phyloP scores from a whole-genome alignment of 768 basidiomycete species.

The Russula dissimulans region DNA sequence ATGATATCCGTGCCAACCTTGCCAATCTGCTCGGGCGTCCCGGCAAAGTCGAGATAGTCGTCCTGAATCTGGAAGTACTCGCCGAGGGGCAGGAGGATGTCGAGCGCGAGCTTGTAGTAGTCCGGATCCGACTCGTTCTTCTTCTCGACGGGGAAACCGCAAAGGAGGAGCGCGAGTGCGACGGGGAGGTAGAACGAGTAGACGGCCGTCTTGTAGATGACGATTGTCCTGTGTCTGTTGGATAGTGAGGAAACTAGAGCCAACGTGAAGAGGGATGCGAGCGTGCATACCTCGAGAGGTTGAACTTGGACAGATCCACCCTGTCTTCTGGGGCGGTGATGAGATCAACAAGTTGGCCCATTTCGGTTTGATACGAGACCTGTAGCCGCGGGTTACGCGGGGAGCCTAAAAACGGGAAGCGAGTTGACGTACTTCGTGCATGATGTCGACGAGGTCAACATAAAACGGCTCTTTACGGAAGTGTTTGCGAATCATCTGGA shows the following conservation, averaged over 20 bases:
- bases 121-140: slow-evolving; percentile 37
- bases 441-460: slow-evolving; percentile 80
- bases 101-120: slow-evolving; percentile 64
- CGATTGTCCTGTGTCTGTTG: slow-evolving; percentile 78
- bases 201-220: slow-evolving; percentile 94
- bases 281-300: slow-evolving; percentile 58
- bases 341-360: slow-evolving; percentile 92
- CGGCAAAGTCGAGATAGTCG: slow-evolving; percentile 91
- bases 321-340: slow-evolving; percentile 89
- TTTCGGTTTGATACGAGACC: slow-evolving; percentile 82
- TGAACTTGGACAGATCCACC: slow-evolving; percentile 84
- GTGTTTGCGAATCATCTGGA: slow-evolving; percentile 78
- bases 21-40: slow-evolving; percentile 83
- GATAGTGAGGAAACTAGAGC: neutral
- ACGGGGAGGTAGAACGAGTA: slow-evolving; percentile 99
- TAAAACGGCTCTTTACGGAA: slow-evolving; percentile 79
- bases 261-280: neutral
- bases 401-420: neutral
- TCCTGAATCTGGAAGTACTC: slow-evolving; percentile 99
- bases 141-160: slow-evolving; percentile 46
- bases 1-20: slow-evolving; percentile 98
- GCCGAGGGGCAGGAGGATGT: slow-evolving; percentile 84
- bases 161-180: slow-evolving; percentile 84
- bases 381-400: slow-evolving; percentile 15
- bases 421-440: slow-evolving; percentile 59